Evolutionary conservation across 2,329 filamentous ascomycete species (phyloP), one percentile per base, ranked within the genome.

Genomic region (Fusarium secorum): DNA sequence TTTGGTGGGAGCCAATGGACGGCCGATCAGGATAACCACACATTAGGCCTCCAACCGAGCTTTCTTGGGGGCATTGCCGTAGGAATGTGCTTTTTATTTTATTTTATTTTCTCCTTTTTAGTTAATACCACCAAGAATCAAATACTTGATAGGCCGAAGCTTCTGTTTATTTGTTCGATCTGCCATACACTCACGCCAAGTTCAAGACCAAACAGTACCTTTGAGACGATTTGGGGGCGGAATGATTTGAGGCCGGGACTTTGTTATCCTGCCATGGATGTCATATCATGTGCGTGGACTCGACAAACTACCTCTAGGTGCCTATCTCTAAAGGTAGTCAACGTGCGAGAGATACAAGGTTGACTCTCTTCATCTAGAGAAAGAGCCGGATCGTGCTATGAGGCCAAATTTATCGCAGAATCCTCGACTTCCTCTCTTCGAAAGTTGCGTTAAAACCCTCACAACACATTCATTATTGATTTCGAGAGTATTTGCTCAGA

Each of bases 71-170:
- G 39, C 30, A 32, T 22, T 30, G 26, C 22, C 26, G 32, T 67
- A 44, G 32, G 30, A 51, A 30, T 57, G 56, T 39, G 26, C 63
- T 30, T 52, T 52, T 57, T 60, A n/a, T n/a, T n/a, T n/a, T n/a
- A n/a, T 60, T 45, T 30, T 59, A 36, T 51, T 33, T 49, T 49
- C 46, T 49, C 28, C 11, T 64, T 63, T 67, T 60, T 60, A 70
- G 61, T 72, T 72, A 70, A 72, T 72, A 70, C 45, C 66, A 58
- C 54, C 38, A 72, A 56, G 46, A 24, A n/a, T 46, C 39, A 49
- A 51, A 53, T 57, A 51, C 65, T 58, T 48, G 22, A 39, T 7
- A 53, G 45, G 46, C 52, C 52, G 26, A 69, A 58, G 52, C 53
- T 66, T 55, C 48, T 59, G 35, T 52, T 69, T 35, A 59, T 53